Base-by-base conservation (phyloP, 805 yeast species). In the Jamesozyma hellenica region DNA sequence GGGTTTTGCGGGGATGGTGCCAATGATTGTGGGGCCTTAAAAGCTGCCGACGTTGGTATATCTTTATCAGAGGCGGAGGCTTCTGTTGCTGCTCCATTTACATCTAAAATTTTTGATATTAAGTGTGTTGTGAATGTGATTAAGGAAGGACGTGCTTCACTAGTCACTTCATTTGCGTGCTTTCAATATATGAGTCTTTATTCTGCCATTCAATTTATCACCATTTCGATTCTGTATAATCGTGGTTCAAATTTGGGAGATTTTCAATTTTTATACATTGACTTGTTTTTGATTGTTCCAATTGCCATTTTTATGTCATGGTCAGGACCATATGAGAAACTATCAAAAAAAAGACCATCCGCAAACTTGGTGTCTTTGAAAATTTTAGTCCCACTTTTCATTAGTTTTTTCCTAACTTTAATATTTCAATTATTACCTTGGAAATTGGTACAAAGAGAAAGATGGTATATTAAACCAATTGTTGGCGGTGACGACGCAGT, bases 1-100 rank as follows among this genome's bases (percentile, higher is more conserved):
- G 95, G 96, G 2, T 92, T 92, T 61, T 92, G 97, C 64, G 99
- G 99, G 28, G 99, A 92, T 64, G 99, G 99, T 48, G 99, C 99
- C 5, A 92, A 92, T 61, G 99, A 92, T 57, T 92, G 97, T 63
- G 98, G 98, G 49, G 99, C 99, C 0, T 67, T 92, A 42, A 92
- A 90, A 54, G 95, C 96, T 12, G 97, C 98, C 0, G 95, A 92
- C 63, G 95, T 94, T 37, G 99, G 99, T 14, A 77, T 92, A 15
- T 90, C 97, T 0, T 65, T 92, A 35, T 84, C 95, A 23, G 98
- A 92, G 58, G 98, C 97, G 0, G 99, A 92, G 57, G 98, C 98
- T 0, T 83, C 95, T 3, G 96, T 92, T 14, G 98, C 98, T 0
- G 98, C 98, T 0, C 98, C 99, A 3, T 92, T 92, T 59, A 92